phyloP scores from a whole-genome alignment of 768 basidiomycete genomes.

The Suillus lakei region DNA sequence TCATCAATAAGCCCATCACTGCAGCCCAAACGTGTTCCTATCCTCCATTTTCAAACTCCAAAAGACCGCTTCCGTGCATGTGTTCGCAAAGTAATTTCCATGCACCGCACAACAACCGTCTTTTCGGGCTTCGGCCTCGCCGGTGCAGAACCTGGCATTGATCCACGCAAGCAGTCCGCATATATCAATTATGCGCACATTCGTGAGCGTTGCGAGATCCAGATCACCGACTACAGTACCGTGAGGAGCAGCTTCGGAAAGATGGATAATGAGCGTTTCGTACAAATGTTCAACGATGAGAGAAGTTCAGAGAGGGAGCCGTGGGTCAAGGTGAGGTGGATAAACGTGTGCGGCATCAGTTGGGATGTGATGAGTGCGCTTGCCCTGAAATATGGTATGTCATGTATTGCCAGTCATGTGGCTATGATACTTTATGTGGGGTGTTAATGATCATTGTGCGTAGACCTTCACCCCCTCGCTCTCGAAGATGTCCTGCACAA shows the following conservation, averaged over 20 bases:
- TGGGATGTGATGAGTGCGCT: conserved; percentile 78
- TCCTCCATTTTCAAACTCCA: conserved; percentile 35
- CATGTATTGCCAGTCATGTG: conserved; percentile 43
- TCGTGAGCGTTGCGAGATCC: conserved; percentile 64
- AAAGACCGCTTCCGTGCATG: conserved; percentile 56
- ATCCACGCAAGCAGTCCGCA: conserved; percentile 65
- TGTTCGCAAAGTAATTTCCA: conserved; percentile 65
- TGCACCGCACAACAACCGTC: conserved; percentile 56
- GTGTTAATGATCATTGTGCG: conserved; percentile 5
- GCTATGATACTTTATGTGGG: conserved; percentile 13
- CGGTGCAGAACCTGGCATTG: conserved; percentile 75
- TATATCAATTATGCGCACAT: conserved; percentile 61
- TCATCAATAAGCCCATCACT: not conserved
- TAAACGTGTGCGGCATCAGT: conserved; percentile 67
- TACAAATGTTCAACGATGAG: conserved; percentile 54
- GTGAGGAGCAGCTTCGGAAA: conserved; percentile 55
- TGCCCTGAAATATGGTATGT: conserved; percentile 65
- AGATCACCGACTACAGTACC: conserved; percentile 68
- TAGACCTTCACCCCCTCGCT: conserved; percentile 73
- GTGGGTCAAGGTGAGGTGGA: conserved; percentile 77
- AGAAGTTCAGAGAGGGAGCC: conserved; percentile 51
- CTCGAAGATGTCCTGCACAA: conserved; percentile 72
- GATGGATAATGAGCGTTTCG: conserved; percentile 66
- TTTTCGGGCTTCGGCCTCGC: conserved; percentile 39
- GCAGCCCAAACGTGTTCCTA: conserved; percentile 19